Evolutionary conservation across 176 grass and related monocot species (phyloP), one percentile per base, ranked within the genome.

Genomic region (Microstegium vimineum): DNA sequence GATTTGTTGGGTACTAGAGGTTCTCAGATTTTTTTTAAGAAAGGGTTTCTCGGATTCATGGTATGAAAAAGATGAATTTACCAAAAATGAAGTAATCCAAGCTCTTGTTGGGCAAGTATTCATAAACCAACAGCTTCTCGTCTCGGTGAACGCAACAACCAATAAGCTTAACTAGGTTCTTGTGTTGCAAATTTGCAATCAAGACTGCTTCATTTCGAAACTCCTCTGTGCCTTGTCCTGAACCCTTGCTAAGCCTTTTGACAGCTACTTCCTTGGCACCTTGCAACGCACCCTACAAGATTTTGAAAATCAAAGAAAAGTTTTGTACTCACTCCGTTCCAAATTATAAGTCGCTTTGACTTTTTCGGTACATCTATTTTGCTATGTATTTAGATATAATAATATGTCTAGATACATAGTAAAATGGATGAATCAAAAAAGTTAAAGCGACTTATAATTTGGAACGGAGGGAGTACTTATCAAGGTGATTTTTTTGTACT

Each of bases 251-350:
- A 12, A 60, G 56, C 5, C 56, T 60, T 74, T 88, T 89, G 17
- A 86, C 31, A 10, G 71, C 82, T 52, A 89, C 56, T 35, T 82
- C 87, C 5, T 51, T 72, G 22, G 37, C 62, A 72, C 27, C 63
- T 52, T 38, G 14, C 3, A 89, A 22, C 13, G 32, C 40, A 64
- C 73, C 79, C 86, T 88, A 57, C 52, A 63, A 10, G 9, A 63
- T 18, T 2, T 1, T 3, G 1, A 26, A 0, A 60, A 60, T 5
- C n/a, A n/a, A 6, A 11, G 10, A 26, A 2, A n/a, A n/a, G n/a
- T 54, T 22, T 54, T n/a, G n/a, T n/a, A n/a, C n/a, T n/a, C n/a
- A n/a, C n/a, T n/a, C n/a, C n/a, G n/a, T n/a, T n/a, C n/a, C n/a
- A n/a, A n/a, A n/a, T n/a, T n/a, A n/a, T n/a, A n/a, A n/a, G n/a